phyloP scores from a whole-genome alignment of 352 stramenopile species.

The Lagenidium giganteum region DNA sequence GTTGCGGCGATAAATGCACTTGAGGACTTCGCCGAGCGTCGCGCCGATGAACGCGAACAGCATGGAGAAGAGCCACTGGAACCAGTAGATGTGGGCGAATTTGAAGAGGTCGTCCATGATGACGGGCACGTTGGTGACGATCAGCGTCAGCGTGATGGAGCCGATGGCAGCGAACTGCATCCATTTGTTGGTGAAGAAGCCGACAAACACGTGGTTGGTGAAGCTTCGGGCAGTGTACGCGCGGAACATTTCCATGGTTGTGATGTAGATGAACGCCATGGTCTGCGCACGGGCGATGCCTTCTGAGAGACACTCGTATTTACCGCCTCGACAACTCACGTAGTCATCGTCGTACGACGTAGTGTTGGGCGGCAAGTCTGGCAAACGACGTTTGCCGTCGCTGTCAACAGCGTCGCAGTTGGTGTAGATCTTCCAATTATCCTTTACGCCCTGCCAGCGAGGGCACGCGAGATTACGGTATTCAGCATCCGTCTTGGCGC shows the following conservation, averaged over 20 bases:
- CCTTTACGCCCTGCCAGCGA: conserved; percentile 16
- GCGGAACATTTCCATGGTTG: conserved; percentile 40
- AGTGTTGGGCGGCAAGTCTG: background rate
- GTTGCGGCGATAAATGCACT: conserved; percentile 30
- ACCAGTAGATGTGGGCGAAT: conserved; percentile 34
- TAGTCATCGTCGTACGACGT: conserved; percentile 12
- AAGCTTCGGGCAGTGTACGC: conserved; percentile 44
- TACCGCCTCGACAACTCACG: conserved; percentile 16
- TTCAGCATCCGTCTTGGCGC: conserved; percentile 12
- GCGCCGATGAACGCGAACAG: conserved; percentile 23
- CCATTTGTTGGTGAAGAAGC: conserved; percentile 32
- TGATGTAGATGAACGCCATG: conserved; percentile 45
- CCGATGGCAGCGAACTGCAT: conserved; percentile 34
- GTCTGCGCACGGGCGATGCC: conserved; percentile 34
- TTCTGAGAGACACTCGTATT: conserved; percentile 34
- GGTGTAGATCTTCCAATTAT: conserved; percentile 20
- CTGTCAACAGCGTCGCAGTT: conserved; percentile 20
- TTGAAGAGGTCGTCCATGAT: conserved; percentile 34
- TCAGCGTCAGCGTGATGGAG: conserved; percentile 29
- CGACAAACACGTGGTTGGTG: conserved; percentile 31
- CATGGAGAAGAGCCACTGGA: conserved; percentile 36
- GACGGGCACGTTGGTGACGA: conserved; percentile 27
- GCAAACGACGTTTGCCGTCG: conserved; percentile 19
- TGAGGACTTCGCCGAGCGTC: conserved; percentile 30
- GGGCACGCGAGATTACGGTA: conserved; percentile 20